Base-by-base conservation (phyloP, 2,329 filamentous ascomycete genomes). In the Chalaropsis ovoidea region DNA sequence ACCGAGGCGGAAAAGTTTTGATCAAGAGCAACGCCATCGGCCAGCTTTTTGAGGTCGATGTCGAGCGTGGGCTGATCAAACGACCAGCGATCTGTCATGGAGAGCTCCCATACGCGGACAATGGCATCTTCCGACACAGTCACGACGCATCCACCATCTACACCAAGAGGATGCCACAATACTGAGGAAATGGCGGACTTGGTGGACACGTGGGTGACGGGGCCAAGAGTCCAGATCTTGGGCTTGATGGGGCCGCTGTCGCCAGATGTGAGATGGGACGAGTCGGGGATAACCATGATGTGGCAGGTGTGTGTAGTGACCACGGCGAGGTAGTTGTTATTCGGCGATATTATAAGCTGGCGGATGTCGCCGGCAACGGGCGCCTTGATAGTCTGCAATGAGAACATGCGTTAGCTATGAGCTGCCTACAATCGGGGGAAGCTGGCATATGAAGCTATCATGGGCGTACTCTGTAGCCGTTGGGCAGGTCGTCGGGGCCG, bases 111-210 rank as follows among this genome's bases (percentile, higher is more conserved):
- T 17, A 96, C 77, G 43, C 94, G 85, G 3, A 97, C 89, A 45
- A 92, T 86, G 6, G 92, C 90, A 73, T 96, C 91, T 63, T 85
- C 84, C 1, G 94, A 96, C 52, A 96, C 82, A 0, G 94, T 97
- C 22, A 97, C 87, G 41, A 99, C 77, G 65, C 89, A 91, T 24
- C 85, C 86, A 41, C 89, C 89, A 68, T 88, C 84, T 11, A 93
- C 86, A 1, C 92, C 92, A 0, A 97, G 79, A 0, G 94, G 94
- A 76, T 99, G 94, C 93, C 94, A 99, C 67, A 96, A 71, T 3
- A 87, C 88, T 0, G 90, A 90, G 24, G 86, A 86, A 66, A 99
- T 81, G 1, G 89, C 84, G 7, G 90, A 84, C 69, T 91, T 87
- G 60, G 93, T 90, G 62, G 92, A 87, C 61, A 96, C 90, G 75